These are phyloP conservation scores for Cryptomeria japonica DNA, from an alignment of 75 land plant species.

Conservation along the genomic window DNA sequence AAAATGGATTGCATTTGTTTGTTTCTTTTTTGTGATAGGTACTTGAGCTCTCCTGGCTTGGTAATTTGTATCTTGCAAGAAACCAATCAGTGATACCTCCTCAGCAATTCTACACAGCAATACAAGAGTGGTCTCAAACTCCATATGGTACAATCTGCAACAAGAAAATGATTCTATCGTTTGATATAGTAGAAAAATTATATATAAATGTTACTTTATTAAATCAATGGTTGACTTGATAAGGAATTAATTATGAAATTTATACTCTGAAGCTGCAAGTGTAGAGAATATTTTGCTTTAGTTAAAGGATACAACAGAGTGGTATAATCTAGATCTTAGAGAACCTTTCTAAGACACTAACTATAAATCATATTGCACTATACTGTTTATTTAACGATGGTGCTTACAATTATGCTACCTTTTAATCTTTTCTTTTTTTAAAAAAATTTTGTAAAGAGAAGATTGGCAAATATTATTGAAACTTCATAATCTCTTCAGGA, in stretches of 20 bases:
- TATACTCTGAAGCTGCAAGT: not conserved
- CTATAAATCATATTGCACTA: not conserved
- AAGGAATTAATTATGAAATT: not conserved
- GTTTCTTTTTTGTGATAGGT: constrained; percentile 21
- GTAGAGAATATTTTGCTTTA: not conserved
- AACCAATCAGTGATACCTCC: constrained; percentile 18
- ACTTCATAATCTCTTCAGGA: not conserved
- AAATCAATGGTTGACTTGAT: not conserved
- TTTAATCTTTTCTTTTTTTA: not conserved
- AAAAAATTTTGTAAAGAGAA: not conserved
- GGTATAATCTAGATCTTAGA: not conserved
- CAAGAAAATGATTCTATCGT: not conserved
- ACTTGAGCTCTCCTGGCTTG: constrained; percentile 29
- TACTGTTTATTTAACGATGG: not conserved
- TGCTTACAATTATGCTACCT: not conserved
- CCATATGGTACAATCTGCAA: constrained; percentile 24
- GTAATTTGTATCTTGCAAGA: constrained; percentile 22
- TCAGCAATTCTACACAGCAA: constrained; percentile 17
- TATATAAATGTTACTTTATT: not conserved
- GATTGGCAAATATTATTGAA: not conserved
- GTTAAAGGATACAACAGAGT: not conserved
- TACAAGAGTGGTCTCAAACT: constrained; percentile 31
- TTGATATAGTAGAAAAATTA: not conserved
- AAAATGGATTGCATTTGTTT: not conserved
- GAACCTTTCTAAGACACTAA: not conserved